These are phyloP conservation scores for Glomus cerebriforme DNA, from an alignment of 192 early-diverging fungal species.

Conservation along the genomic window DNA sequence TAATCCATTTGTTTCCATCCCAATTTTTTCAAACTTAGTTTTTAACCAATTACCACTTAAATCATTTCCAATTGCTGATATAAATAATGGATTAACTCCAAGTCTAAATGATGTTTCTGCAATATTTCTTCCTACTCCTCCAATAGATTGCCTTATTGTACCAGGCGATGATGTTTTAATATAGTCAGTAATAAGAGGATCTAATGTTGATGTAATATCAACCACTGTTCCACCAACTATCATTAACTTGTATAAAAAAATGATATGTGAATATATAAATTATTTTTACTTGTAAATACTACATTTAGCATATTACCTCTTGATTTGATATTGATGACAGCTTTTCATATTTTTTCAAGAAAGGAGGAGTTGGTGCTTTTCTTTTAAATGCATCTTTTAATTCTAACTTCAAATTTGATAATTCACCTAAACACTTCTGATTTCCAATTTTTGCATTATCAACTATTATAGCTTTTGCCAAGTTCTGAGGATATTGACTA, in stretches of 20 bases:
- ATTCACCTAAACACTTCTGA: no score
- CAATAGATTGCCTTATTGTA: slow-evolving; percentile 60
- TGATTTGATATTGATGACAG: background rate
- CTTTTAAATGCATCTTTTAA: no score
- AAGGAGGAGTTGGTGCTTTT: background rate
- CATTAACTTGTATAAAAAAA: background rate
- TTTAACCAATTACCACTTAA: slow-evolving; percentile 57
- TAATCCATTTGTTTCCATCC: slow-evolving; percentile 55
- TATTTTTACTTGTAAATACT: background rate
- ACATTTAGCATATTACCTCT: background rate
- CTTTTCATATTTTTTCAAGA: background rate
- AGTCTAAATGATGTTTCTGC: slow-evolving; percentile 75
- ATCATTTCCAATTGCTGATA: slow-evolving; percentile 77
- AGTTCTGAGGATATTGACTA: no score
- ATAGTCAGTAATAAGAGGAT: background rate
- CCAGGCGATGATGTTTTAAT: slow-evolving; percentile 77
- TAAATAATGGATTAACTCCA: slow-evolving; percentile 62
- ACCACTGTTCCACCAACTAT: background rate
- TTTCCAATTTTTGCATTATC: no score
- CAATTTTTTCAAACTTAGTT: slow-evolving; percentile 51
- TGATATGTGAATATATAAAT: background rate
- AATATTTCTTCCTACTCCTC: slow-evolving; percentile 94
- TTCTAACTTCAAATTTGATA: no score
- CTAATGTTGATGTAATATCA: background rate
- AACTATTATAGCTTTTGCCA: no score